These are phyloP conservation scores for Suillus subluteus DNA, from an alignment of 768 basidiomycete genomes.

Conservation along the genomic window DNA sequence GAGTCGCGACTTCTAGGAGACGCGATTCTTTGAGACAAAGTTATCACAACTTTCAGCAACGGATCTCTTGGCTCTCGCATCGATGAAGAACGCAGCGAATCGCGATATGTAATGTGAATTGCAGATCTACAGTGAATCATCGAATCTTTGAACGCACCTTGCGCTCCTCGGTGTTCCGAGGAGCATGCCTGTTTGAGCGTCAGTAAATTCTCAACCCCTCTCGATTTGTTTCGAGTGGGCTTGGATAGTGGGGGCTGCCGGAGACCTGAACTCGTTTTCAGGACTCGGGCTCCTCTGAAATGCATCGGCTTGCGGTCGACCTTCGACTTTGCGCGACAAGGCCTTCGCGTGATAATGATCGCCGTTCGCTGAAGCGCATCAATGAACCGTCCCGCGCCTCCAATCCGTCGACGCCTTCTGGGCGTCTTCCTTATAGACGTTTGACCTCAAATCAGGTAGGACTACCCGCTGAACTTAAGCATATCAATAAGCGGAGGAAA, in stretches of 20 bases:
- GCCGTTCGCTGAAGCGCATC: constrained; percentile 26
- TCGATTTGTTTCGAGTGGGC: constrained; percentile 10
- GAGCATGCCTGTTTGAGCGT: constrained; percentile 46
- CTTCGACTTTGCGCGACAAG: constrained; percentile 1
- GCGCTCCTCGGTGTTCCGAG: constrained; percentile 75
- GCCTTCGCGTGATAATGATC: constrained; percentile 56
- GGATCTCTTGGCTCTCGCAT: constrained; percentile 81
- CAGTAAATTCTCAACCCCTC: too few species aligned
- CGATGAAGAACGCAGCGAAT: constrained; percentile 83
- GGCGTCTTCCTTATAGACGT: constrained; percentile 17
- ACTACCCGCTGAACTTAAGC: constrained; percentile 88
- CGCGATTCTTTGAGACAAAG: constrained; percentile 18
- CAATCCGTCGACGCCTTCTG: background rate
- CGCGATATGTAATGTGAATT: constrained; percentile 85
- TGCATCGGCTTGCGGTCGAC: constrained; percentile 24
- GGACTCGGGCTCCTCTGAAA: constrained; percentile 3
- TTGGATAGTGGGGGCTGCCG: constrained; percentile 49
- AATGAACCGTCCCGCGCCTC: background rate
- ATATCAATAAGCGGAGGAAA: constrained; percentile 91
- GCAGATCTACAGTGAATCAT: constrained; percentile 81
- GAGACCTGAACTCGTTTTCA: constrained; percentile 18
- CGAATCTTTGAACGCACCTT: constrained; percentile 85
- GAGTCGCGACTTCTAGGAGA: constrained; percentile 20
- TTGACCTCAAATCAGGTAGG: constrained; percentile 83
- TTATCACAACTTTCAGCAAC: constrained; percentile 54